Evolutionary conservation across 2,329 filamentous ascomycete species (phyloP), one percentile per base, ranked within the genome.

Genomic region (Neoascochyta sp.): DNA sequence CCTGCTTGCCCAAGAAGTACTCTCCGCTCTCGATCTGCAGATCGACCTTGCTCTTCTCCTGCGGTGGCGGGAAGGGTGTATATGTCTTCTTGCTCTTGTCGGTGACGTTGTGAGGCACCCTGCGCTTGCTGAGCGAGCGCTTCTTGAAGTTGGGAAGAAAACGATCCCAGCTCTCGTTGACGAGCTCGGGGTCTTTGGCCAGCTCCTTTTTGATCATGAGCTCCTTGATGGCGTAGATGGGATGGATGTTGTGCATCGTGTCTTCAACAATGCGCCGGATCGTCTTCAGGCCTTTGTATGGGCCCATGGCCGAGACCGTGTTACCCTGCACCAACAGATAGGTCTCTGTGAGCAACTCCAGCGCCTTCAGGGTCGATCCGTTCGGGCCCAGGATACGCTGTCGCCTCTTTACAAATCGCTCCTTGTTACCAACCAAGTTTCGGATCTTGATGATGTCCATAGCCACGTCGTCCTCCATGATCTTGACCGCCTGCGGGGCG

Each of bases 31-130:
- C 92, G 70, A 98, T 95, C 75, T 98, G 90, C 65, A 88, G 68
- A 66, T 98, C 92, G 52, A 98, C 78, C 78, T 96, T 98, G 78
- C 89, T 95, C 85, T 95, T 95, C 74, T 98, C 90, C 46, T 89
- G 88, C 23, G 88, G 78, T 5, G 92, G 92, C 27, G 92, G 92
- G 80, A 98, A 98, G 7, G 92, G 90, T 45, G 93, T 98, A 73
- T 95, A 98, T 9, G 74, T 67, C 76, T 95, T 96, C 76, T 90
- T 94, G 60, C 72, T 67, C 76, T 98, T 98, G 72, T 98, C 89
- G 31, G 78, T 87, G 59, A 98, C 81, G 56, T 86, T 87, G 72
- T 78, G 78, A 0, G 92, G 93, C 50, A 81, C 79, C 47, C 79
- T 78, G 47, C 92, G 76, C 70, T 88, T 89, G 69, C 79, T 88